Conservation (phyloP, 179 eudicot species). For the Silene noctiflora region DNA sequence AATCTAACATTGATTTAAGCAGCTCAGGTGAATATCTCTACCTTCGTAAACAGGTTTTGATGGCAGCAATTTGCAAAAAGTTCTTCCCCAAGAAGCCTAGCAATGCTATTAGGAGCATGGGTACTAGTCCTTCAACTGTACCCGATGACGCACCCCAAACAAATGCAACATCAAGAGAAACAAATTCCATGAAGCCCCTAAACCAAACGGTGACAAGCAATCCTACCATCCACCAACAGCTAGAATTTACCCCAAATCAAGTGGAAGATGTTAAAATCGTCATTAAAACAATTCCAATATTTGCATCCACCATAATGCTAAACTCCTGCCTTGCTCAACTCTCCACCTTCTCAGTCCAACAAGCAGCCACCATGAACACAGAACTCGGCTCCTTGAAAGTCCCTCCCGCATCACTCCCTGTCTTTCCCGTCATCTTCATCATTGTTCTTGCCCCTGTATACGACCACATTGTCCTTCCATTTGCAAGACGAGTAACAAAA, state of each 20-base stretch:
- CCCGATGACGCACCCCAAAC: not conserved
- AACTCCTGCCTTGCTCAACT: slow-evolving; percentile 92
- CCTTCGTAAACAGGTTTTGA: slow-evolving; percentile 45
- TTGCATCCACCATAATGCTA: slow-evolving; percentile 74
- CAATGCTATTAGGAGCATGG: slow-evolving; percentile 40
- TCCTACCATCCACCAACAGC: slow-evolving; percentile 30
- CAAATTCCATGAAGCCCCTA: slow-evolving; percentile 34
- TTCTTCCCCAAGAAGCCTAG: slow-evolving; percentile 31
- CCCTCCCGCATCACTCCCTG: slow-evolving; percentile 88
- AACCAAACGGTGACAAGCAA: slow-evolving; percentile 38
- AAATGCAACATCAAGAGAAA: slow-evolving; percentile 19
- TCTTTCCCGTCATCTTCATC: slow-evolving; percentile 74
- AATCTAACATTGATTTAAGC: not conserved
- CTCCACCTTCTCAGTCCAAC: slow-evolving; percentile 86
- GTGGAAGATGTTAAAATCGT: slow-evolving; percentile 71
- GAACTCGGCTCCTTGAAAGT: slow-evolving; percentile 52
- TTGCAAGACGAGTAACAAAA: slow-evolving; percentile 52
- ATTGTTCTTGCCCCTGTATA: slow-evolving; percentile 72
- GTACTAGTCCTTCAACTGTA: slow-evolving; percentile 23
- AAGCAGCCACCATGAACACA: slow-evolving; percentile 84
- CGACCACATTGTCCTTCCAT: slow-evolving; percentile 61
- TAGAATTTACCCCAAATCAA: slow-evolving; percentile 51
- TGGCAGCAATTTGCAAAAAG: slow-evolving; percentile 48
- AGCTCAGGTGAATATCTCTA: not conserved
- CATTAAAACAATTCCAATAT: slow-evolving; percentile 54